Conservation (phyloP, 805 yeast genomes). For the Wickerhamomyces pijperi region DNA sequence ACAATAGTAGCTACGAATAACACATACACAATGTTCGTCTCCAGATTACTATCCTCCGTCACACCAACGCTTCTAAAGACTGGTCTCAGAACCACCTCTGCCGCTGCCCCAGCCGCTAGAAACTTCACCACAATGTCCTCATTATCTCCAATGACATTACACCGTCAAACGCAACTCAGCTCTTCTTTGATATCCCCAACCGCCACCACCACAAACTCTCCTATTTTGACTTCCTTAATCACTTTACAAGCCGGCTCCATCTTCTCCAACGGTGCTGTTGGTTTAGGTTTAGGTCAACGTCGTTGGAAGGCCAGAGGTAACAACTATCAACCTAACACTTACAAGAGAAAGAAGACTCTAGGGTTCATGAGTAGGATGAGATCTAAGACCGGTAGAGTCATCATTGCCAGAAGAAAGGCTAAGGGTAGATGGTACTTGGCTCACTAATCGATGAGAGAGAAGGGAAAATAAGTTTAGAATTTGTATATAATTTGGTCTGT, state of each 20-base stretch:
- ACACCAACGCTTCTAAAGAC: too few relatives aligned
- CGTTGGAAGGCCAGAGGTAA: constrained; percentile 89
- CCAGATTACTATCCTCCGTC: too few relatives aligned
- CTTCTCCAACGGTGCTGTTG: constrained; percentile 13
- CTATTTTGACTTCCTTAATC: constrained; percentile 8
- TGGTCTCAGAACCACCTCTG: constrained; percentile 4
- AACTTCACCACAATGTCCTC: constrained; percentile 10
- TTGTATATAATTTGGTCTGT: too few relatives aligned
- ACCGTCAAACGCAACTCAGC: constrained; percentile 11
- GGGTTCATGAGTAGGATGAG: constrained; percentile 85
- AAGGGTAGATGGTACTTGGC: constrained; percentile 93
- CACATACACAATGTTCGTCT: too few relatives aligned
- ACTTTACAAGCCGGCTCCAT: constrained; percentile 12
- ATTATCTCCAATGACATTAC: constrained; percentile 12
- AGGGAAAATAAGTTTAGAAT: too few relatives aligned
- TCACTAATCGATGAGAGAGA: constrained; percentile 38
- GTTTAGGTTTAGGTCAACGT: constrained; percentile 31
- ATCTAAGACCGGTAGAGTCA: constrained; percentile 63
- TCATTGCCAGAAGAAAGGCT: constrained; percentile 64
- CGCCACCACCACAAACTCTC: constrained; percentile 5
- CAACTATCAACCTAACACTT: constrained; percentile 87
- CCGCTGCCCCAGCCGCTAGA: not conserved
- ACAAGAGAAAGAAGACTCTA: constrained; percentile 78
- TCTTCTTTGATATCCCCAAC: constrained; percentile 16
- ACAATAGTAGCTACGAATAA: too few relatives aligned